Evolutionary conservation across 2,329 filamentous ascomycete species (phyloP).

Genomic region (Bertia moriformis): DNA sequence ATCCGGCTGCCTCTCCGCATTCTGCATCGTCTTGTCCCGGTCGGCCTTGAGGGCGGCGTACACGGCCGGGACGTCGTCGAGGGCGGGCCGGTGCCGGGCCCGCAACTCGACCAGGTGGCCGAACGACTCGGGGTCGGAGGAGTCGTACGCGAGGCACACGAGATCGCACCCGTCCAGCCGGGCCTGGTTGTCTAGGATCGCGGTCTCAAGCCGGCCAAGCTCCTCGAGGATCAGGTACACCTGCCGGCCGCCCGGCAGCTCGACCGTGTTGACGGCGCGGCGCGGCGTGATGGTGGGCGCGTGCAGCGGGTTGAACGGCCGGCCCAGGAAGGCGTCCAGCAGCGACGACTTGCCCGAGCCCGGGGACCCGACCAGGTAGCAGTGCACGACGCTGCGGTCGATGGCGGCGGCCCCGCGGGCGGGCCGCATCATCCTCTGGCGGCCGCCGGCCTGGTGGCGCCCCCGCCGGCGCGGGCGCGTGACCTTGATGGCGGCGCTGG

Average conservation of each 20-base stretch:
- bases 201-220: slow-evolving; percentile 56
- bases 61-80: slow-evolving; percentile 43
- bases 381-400: background rate
- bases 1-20: slow-evolving; percentile 4
- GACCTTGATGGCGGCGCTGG: slow-evolving; percentile 50
- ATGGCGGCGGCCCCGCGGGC: slow-evolving; percentile 54
- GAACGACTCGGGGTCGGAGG: slow-evolving; percentile 59
- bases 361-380: background rate
- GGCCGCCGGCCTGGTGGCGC: slow-evolving; percentile 54
- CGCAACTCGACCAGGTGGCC: slow-evolving; percentile 50
- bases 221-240: slow-evolving; percentile 65
- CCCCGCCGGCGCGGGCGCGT: slow-evolving; percentile 57
- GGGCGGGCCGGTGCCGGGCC: slow-evolving; percentile 44
- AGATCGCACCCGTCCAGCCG: slow-evolving; percentile 60
- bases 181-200: slow-evolving; percentile 54
- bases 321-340: slow-evolving; percentile 56
- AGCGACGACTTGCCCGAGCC: slow-evolving; percentile 48
- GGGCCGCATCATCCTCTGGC: slow-evolving; percentile 60
- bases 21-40: slow-evolving; percentile 24
- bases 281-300: slow-evolving; percentile 60
- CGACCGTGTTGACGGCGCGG: slow-evolving; percentile 60
- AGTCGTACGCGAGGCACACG: slow-evolving; percentile 62
- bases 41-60: slow-evolving; percentile 30
- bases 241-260: slow-evolving; percentile 60
- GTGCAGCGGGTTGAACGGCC: slow-evolving; percentile 51